Evolutionary conservation across 2,329 filamentous ascomycete genomes (phyloP).

Genomic region (Akanthomyces muscarius): DNA sequence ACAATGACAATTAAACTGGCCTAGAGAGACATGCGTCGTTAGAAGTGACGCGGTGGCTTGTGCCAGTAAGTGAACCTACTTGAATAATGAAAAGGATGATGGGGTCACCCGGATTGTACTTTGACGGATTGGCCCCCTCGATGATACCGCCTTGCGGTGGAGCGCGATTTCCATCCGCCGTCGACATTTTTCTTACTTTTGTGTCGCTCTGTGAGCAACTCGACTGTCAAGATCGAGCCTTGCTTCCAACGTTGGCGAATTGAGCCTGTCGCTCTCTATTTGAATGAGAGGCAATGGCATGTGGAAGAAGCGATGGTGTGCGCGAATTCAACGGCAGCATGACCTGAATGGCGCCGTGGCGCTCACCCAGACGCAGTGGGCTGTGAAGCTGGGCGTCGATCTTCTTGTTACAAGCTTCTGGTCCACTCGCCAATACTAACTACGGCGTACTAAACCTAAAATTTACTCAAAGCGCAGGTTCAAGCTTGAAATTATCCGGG

Average conservation of each 20-base stretch:
- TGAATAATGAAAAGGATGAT: constrained; percentile 76
- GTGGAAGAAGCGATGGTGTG: not conserved
- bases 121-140: constrained; percentile 64
- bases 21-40: constrained; percentile 23
- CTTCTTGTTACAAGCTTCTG: not conserved
- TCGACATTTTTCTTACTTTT: not conserved
- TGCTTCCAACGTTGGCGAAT: not conserved
- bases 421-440: not conserved
- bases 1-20: constrained; percentile 45
- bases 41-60: not conserved
- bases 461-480: too few species aligned
- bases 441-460: too few species aligned
- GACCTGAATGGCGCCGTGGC: constrained; percentile 7
- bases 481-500: too few species aligned
- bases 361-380: not conserved
- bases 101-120: constrained; percentile 67
- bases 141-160: constrained; percentile 58
- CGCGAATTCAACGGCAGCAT: not conserved
- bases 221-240: not conserved
- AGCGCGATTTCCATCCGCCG: constrained; percentile 2
- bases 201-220: not conserved
- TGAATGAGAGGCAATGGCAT: not conserved
- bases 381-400: constrained; percentile 12
- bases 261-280: not conserved
- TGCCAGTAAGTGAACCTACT: constrained; percentile 30